These are phyloP conservation scores for Elaeagnus macrophylla DNA, from an alignment of 306 rosid species.

Conservation along the genomic window DNA sequence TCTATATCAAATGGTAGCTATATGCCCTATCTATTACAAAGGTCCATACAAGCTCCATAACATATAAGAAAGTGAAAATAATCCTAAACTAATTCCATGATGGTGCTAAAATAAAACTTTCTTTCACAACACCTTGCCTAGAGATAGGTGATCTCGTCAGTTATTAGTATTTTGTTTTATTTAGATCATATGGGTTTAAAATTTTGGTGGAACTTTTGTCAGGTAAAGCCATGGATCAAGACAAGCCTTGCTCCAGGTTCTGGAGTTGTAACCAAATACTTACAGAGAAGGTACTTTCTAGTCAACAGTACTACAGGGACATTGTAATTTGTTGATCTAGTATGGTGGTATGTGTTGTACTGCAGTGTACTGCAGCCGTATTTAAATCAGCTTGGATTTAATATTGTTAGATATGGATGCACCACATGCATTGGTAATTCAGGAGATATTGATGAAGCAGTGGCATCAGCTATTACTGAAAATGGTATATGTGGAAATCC, in stretches of 20 bases:
- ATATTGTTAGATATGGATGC: slow-evolving; percentile 93
- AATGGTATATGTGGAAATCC: too few species aligned
- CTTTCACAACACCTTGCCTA: not conserved
- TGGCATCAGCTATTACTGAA: slow-evolving; percentile 75
- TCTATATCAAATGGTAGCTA: too few species aligned
- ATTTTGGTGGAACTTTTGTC: slow-evolving; percentile 5
- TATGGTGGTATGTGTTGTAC: slow-evolving; percentile 11
- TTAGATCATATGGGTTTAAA: not conserved
- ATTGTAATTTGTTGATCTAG: not conserved
- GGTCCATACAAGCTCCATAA: too few species aligned
- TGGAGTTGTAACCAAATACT: slow-evolving; percentile 88
- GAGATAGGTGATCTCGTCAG: not conserved
- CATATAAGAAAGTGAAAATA: too few species aligned
- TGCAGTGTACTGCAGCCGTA: slow-evolving; percentile 80
- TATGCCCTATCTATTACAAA: too few species aligned
- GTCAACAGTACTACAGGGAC: not conserved
- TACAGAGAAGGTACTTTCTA: slow-evolving; percentile 54
- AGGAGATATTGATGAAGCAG: slow-evolving; percentile 80
- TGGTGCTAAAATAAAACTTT: too few species aligned
- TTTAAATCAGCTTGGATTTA: slow-evolving; percentile 80
- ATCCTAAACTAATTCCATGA: too few species aligned
- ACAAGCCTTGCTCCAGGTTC: slow-evolving; percentile 98
- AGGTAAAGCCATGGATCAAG: slow-evolving; percentile 97
- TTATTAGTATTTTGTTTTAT: not conserved
- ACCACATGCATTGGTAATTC: slow-evolving; percentile 98